Evolutionary conservation across 768 basidiomycete species (phyloP).

Genomic region (Agrocybe chaxingu): DNA sequence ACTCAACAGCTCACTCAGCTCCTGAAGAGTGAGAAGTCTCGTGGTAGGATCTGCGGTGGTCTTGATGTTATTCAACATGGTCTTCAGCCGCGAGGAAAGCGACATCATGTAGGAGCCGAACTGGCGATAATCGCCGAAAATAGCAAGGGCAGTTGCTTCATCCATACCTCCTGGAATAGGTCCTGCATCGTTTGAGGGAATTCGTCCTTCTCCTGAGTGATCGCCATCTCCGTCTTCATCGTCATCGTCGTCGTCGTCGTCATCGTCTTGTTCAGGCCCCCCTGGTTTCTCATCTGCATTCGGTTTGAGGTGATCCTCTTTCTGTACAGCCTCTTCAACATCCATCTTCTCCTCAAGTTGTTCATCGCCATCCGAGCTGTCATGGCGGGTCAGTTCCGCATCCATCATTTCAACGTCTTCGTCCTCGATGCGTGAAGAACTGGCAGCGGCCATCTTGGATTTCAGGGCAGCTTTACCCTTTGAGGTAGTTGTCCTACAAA

Average conservation of each 20-base stretch:
- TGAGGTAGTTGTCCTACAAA: conserved; percentile 41
- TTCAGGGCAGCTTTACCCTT: conserved; percentile 63
- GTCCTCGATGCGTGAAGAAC: conserved; percentile 63
- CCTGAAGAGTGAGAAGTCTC: conserved; percentile 87
- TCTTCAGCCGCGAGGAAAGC: conserved; percentile 83
- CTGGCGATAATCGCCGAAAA: conserved; percentile 84
- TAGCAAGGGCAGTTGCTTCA: conserved; percentile 71
- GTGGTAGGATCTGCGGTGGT: conserved; percentile 79
- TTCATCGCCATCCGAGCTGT: conserved; percentile 29
- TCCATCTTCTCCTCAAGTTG: conserved; percentile 38
- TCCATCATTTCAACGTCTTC: conserved; percentile 81
- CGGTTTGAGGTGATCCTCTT: conserved; percentile 26
- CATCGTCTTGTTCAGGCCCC: conserved; percentile 37
- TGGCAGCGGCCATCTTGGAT: conserved; percentile 54
- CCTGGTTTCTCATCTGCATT: conserved; percentile 10
- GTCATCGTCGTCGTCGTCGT: conserved; percentile 41
- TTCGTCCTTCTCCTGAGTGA: conserved; percentile 37
- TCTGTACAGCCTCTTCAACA: conserved; percentile 34
- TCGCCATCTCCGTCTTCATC: conserved; percentile 49
- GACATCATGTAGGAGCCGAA: conserved; percentile 93
- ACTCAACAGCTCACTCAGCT: conserved; percentile 90
- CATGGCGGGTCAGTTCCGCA: conserved; percentile 43
- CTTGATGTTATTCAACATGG: conserved; percentile 87
- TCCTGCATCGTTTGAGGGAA: conserved; percentile 35
- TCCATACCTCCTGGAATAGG: conserved; percentile 55